Conservation (phyloP, 1,284 basidiomycete genomes). For the Heterobasidion parviporum region DNA sequence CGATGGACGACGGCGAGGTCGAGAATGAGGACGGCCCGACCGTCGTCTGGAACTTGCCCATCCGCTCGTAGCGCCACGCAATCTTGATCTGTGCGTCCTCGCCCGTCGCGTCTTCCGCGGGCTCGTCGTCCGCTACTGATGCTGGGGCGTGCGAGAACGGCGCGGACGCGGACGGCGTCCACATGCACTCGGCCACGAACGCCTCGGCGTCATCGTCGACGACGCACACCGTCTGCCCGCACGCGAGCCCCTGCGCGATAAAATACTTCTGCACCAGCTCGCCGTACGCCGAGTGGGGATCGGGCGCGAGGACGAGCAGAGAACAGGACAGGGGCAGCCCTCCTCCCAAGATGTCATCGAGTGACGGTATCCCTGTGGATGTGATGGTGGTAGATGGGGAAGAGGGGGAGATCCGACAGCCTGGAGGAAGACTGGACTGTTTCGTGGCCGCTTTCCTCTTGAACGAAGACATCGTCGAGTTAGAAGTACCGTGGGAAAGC, state of each 20-base stretch:
- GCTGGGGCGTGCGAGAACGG: slow-evolving; percentile 7
- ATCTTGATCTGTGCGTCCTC: slow-evolving; percentile 66
- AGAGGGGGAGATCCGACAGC: slow-evolving; percentile 60
- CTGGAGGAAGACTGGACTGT: slow-evolving; percentile 33
- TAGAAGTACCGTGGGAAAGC: not conserved
- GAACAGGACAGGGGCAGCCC: slow-evolving; percentile 84
- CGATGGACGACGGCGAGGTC: slow-evolving; percentile 4
- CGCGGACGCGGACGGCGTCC: slow-evolving; percentile 39
- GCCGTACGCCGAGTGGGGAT: slow-evolving; percentile 80
- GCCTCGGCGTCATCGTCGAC: slow-evolving; percentile 50
- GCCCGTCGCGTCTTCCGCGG: slow-evolving; percentile 27
- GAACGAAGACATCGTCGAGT: slow-evolving; percentile 65
- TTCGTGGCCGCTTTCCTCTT: slow-evolving; percentile 54
- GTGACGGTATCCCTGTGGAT: slow-evolving; percentile 85
- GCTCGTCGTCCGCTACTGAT: slow-evolving; percentile 23
- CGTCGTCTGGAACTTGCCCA: slow-evolving; percentile 89
- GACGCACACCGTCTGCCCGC: slow-evolving; percentile 61
- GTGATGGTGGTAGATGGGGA: slow-evolving; percentile 57
- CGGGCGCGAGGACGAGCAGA: slow-evolving; percentile 70
- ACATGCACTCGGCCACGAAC: slow-evolving; percentile 72
- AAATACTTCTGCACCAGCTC: slow-evolving; percentile 86
- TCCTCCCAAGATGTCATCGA: slow-evolving; percentile 94
- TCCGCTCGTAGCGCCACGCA: slow-evolving; percentile 91
- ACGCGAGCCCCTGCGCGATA: slow-evolving; percentile 77
- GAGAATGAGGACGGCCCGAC: slow-evolving; percentile 28